These are phyloP conservation scores for Gynandropsis gynandra DNA, from an alignment of 345 rosid genomes.

Conservation along the genomic window DNA sequence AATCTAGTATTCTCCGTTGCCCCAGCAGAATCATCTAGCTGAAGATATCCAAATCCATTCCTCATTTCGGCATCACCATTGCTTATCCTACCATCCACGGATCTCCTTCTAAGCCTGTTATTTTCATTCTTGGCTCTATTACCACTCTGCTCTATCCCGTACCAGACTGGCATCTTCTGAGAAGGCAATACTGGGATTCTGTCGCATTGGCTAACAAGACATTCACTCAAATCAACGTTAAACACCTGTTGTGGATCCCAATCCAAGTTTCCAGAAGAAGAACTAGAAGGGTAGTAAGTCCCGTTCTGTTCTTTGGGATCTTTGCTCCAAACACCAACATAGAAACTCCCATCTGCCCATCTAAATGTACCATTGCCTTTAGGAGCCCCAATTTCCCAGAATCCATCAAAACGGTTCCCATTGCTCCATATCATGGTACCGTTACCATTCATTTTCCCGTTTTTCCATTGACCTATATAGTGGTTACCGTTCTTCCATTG, in stretches of 20 bases:
- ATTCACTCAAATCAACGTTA: slow-evolving; percentile 48
- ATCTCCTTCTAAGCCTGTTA: slow-evolving; percentile 46
- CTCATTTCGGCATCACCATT: slow-evolving; percentile 35
- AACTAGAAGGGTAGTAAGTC: slow-evolving; percentile 65
- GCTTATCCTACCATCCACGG: slow-evolving; percentile 62
- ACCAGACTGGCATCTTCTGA: slow-evolving; percentile 69
- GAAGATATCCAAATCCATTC: slow-evolving; percentile 37
- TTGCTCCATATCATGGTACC: slow-evolving; percentile 81
- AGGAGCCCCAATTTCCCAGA: slow-evolving; percentile 83
- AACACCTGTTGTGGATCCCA: slow-evolving; percentile 83
- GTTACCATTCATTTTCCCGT: slow-evolving; percentile 63
- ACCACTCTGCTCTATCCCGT: slow-evolving; percentile 37
- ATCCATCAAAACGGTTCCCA: slow-evolving; percentile 85
- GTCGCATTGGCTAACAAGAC: slow-evolving; percentile 54
- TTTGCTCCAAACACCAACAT: slow-evolving; percentile 87
- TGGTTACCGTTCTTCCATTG: slow-evolving; percentile 78
- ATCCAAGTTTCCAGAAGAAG: slow-evolving; percentile 43
- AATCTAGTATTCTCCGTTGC: slow-evolving; percentile 22
- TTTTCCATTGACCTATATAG: slow-evolving; percentile 79
- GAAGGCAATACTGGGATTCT: slow-evolving; percentile 62
- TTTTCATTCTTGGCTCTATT: slow-evolving; percentile 24
- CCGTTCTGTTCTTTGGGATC: slow-evolving; percentile 74
- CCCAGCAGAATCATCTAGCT: slow-evolving; percentile 32
- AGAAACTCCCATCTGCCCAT: slow-evolving; percentile 70
- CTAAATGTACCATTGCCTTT: slow-evolving; percentile 80